Percentiles rank a stretch among this genome's conserved stretches.
Evolutionary conservation across 78 protist genomes (phyloP).

Genomic region (Protostelium mycophagum): DNA sequence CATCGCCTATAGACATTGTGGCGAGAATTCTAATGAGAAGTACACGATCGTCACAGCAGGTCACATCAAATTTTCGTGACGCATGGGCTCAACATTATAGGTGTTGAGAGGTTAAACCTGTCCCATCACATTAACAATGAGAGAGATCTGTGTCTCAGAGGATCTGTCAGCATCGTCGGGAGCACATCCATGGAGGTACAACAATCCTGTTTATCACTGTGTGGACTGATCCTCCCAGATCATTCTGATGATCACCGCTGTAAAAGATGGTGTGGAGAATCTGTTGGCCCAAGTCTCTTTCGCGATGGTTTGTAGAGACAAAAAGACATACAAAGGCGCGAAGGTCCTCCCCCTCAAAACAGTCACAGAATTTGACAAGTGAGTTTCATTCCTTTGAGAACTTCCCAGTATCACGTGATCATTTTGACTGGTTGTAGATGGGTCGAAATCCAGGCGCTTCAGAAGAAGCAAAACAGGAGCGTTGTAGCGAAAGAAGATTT

Average conservation of each 20-base stretch:
- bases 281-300: neutral
- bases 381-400: neutral
- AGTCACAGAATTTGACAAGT: neutral
- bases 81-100: neutral
- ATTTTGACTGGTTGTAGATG: neutral
- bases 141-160: neutral
- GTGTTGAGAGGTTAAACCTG: neutral
- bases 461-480: neutral
- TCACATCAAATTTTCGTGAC: neutral
- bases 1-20: neutral
- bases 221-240: neutral
- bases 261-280: neutral
- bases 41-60: neutral
- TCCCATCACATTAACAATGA: neutral
- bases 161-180: neutral
- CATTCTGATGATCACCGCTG: neutral
- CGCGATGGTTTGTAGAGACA: neutral
- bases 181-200: neutral
- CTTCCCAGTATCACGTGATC: neutral
- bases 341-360: neutral
- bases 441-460: neutral
- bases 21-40: neutral
- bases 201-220: neutral
- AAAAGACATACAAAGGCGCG: neutral
- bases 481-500: neutral